These are phyloP conservation scores for Cordyceps pruinosa DNA, from an alignment of 2,329 filamentous ascomycete genomes.

Conservation along the genomic window DNA sequence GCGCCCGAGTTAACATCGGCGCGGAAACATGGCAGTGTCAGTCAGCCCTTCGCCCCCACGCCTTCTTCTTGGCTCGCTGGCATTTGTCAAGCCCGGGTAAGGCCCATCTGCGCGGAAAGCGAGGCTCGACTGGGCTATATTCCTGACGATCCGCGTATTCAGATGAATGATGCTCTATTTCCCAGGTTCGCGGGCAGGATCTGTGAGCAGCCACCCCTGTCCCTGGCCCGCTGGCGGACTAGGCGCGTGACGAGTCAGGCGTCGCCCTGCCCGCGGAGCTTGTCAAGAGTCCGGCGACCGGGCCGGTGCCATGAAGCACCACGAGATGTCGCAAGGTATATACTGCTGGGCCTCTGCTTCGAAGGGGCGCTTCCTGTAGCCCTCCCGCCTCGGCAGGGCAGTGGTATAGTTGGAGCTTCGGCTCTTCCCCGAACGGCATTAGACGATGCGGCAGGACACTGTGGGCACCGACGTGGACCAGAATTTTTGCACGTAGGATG, in stretches of 20 bases:
- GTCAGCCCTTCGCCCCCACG: too few relatives aligned
- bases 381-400: too few relatives aligned
- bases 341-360: neutral
- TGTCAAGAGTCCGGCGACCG: slow-evolving; percentile 25
- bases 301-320: neutral
- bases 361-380: neutral
- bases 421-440: neutral
- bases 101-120: too few relatives aligned
- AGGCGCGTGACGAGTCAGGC: neutral
- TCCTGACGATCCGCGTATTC: neutral
- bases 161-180: too few relatives aligned
- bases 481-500: too few relatives aligned
- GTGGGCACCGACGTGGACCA: too few relatives aligned
- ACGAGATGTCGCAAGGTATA: neutral
- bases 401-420: neutral
- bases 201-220: neutral
- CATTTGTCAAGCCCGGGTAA: neutral
- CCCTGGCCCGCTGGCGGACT: neutral
- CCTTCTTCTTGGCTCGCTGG: too few relatives aligned
- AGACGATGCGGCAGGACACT: too few relatives aligned
- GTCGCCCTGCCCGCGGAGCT: slow-evolving; percentile 17
- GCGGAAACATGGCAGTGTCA: too few relatives aligned
- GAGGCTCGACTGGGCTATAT: too few relatives aligned
- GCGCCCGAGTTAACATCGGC: too few relatives aligned
- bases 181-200: neutral